Evolutionary conservation across 2,329 filamentous ascomycete species (phyloP).

Genomic region (Penicillium sp.): DNA sequence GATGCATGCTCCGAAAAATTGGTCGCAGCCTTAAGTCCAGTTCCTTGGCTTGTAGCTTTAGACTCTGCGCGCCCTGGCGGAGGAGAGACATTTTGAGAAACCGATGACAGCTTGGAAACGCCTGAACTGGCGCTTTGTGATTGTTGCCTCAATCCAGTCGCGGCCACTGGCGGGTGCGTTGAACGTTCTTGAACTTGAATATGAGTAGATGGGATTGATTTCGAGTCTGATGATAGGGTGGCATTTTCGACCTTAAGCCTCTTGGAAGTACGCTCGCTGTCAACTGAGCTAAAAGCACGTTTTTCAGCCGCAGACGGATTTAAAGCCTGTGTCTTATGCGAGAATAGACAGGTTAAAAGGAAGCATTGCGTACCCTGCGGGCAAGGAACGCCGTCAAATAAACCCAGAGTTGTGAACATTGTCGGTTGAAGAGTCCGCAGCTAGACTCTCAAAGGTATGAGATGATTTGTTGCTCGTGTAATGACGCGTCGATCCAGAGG

Average conservation of each 20-base stretch:
- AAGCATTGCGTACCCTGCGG: conserved; percentile 53
- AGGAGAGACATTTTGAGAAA: conserved; percentile 30
- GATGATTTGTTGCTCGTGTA: neutral
- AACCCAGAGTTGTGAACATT: conserved; percentile 59
- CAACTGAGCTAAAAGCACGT: conserved; percentile 13
- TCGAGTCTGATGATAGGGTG: neutral
- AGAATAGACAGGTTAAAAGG: conserved; percentile 61
- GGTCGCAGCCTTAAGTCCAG: neutral
- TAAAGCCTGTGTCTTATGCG: conserved; percentile 43
- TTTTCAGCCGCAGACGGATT: conserved; percentile 11
- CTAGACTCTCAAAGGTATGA: neutral
- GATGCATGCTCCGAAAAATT: neutral
- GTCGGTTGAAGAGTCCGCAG: conserved; percentile 5
- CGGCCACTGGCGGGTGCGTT: neutral
- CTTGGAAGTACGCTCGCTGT: conserved; percentile 29
- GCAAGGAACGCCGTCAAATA: conserved; percentile 56
- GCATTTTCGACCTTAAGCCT: conserved; percentile 18
- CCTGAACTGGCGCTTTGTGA: conserved; percentile 13
- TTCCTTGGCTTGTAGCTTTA: neutral
- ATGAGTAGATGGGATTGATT: neutral
- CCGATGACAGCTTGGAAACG: conserved; percentile 21
- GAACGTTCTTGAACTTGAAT: neutral
- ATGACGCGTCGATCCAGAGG: neutral
- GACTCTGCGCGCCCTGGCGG: conserved; percentile 10
- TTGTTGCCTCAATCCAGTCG: conserved; percentile 2